A percentile compares a stretch with the other conserved stretches of the same genome.
Evolutionary conservation across 1,284 basidiomycete genomes (phyloP).

Genomic region (Neolentinus lepideus): DNA sequence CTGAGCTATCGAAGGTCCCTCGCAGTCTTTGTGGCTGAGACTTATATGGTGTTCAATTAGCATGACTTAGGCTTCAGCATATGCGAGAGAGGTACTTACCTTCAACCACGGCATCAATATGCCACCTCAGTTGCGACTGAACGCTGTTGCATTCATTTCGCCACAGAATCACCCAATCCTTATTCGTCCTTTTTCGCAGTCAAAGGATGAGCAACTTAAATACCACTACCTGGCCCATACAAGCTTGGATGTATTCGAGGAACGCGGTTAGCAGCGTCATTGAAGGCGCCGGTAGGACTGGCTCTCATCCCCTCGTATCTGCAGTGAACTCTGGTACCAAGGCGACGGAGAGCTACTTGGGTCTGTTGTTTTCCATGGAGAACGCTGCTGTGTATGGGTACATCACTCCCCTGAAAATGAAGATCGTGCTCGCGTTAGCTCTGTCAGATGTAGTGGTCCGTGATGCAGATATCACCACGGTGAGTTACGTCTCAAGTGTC

Average conservation of each 20-base stretch:
- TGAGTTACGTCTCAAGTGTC: too few species aligned
- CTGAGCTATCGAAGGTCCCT: slow-evolving; percentile 18
- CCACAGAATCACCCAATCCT: slow-evolving; percentile 76
- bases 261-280: slow-evolving; percentile 37
- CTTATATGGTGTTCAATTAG: not conserved
- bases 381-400: slow-evolving; percentile 81
- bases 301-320: slow-evolving; percentile 8
- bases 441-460: slow-evolving; percentile 73
- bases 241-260: slow-evolving; percentile 73
- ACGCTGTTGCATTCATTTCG: slow-evolving; percentile 76
- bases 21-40: too few species aligned
- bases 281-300: slow-evolving; percentile 2
- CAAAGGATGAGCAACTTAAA: slow-evolving; percentile 65
- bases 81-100: too few species aligned
- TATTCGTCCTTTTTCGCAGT: slow-evolving; percentile 58
- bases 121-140: slow-evolving; percentile 59
- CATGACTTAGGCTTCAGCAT: too few species aligned
- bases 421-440: slow-evolving; percentile 70
- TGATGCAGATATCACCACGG: slow-evolving; percentile 65
- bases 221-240: slow-evolving; percentile 82
- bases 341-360: slow-evolving; percentile 66
- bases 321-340: slow-evolving; percentile 47
- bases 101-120: slow-evolving; percentile 24
- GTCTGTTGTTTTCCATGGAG: slow-evolving; percentile 73
- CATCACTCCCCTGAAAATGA: slow-evolving; percentile 73